A percentile compares a stretch with the other conserved stretches of the same genome.
These are phyloP conservation scores for Mycena belliarum DNA, from an alignment of 768 basidiomycete species.

Conservation along the genomic window DNA sequence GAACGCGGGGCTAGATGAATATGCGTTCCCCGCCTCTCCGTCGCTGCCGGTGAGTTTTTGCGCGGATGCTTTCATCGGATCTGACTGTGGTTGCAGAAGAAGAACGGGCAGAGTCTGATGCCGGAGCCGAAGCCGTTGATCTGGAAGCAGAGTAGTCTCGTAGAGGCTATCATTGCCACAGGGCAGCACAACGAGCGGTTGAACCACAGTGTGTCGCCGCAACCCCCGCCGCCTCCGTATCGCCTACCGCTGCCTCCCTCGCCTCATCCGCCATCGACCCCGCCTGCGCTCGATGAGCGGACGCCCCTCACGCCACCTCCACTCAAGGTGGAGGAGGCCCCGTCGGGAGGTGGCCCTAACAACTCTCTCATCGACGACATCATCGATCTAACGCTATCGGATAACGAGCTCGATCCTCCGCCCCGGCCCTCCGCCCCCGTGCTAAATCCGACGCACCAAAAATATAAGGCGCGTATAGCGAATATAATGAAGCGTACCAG, in stretches of 20 bases:
- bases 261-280: not conserved
- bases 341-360: not conserved
- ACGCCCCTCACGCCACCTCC: not conserved
- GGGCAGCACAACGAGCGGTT: conserved; percentile 6
- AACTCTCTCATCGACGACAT: not conserved
- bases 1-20: not conserved
- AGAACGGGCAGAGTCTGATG: too few species aligned
- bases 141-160: conserved; percentile 1
- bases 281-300: not conserved
- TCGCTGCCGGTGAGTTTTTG: not conserved
- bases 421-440: not conserved
- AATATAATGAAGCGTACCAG: too few species aligned
- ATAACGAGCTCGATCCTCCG: not conserved
- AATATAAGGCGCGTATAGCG: too few species aligned
- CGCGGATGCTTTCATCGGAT: not conserved
- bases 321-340: not conserved
- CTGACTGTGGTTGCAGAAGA: not conserved
- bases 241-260: not conserved
- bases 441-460: too few species aligned
- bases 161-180: conserved; percentile 8
- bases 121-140: not conserved
- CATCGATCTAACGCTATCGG: conserved; percentile 5
- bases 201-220: not conserved
- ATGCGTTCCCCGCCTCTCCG: not conserved
- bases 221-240: not conserved